Percentiles rank a stretch among this genome's conserved stretches.
These are phyloP conservation scores for Lachnellula cervina DNA, from an alignment of 2,329 filamentous ascomycete genomes.

Conservation along the genomic window DNA sequence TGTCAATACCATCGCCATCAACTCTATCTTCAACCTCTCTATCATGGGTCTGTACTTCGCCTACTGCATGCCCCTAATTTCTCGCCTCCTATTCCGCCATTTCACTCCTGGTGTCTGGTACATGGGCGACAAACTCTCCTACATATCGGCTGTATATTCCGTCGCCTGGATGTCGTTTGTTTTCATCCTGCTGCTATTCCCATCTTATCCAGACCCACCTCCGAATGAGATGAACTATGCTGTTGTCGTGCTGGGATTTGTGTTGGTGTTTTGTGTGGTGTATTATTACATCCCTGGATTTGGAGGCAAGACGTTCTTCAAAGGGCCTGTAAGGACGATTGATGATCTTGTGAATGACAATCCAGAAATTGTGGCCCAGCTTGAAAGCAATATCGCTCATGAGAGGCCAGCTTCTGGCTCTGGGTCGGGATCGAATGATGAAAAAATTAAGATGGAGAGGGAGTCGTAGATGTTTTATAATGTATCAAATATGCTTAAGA, in stretches of 20 bases:
- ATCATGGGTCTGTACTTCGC: constrained; percentile 34
- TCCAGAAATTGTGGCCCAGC: background rate
- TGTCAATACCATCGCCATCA: constrained; percentile 31
- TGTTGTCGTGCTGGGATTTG: constrained; percentile 28
- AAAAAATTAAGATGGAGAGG: background rate
- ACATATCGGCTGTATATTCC: constrained; percentile 24
- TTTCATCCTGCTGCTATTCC: constrained; percentile 30
- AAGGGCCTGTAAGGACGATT: constrained; percentile 27
- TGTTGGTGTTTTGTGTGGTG: constrained; percentile 28
- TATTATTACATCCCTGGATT: constrained; percentile 29
- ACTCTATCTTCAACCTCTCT: constrained; percentile 32
- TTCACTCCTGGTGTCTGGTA: constrained; percentile 31
- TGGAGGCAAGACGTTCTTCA: constrained; percentile 31
- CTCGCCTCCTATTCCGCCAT: constrained; percentile 25
- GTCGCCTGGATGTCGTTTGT: constrained; percentile 32
- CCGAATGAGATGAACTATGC: constrained; percentile 31
- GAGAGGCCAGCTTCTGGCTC: background rate
- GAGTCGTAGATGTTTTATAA: background rate
- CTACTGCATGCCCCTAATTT: constrained; percentile 31
- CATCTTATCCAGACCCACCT: constrained; percentile 21
- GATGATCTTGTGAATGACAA: constrained; percentile 23
- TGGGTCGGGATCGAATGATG: background rate
- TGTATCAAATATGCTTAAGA: background rate
- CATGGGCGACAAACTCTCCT: constrained; percentile 27
- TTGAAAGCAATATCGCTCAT: constrained; percentile 5